A percentile compares a stretch with the other conserved stretches of the same genome.
Conservation (phyloP, 345 rosid species). For the Hibiscus tridactylites region DNA sequence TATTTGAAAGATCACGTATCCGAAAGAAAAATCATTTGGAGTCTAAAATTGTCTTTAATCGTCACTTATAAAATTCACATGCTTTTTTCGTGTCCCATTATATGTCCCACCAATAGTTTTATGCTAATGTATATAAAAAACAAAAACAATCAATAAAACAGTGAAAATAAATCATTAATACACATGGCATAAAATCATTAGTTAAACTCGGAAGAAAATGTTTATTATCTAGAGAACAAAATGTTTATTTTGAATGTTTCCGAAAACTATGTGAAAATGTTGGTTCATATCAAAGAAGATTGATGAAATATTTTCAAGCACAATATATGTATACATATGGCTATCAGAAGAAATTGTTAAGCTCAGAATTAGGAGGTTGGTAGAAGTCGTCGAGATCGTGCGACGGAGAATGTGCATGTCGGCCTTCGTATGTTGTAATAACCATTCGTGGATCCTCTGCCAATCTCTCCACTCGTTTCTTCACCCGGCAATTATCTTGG, state of each 20-base stretch:
- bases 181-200: too few species aligned
- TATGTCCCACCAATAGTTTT: too few species aligned
- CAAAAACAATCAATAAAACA: too few species aligned
- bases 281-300: not conserved
- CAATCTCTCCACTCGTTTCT: slow-evolving; percentile 94
- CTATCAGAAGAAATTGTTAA: slow-evolving; percentile 14
- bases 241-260: not conserved
- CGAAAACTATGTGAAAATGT: not conserved
- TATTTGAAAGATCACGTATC: too few species aligned
- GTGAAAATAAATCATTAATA: too few species aligned
- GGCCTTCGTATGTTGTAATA: slow-evolving; percentile 92
- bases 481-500: slow-evolving; percentile 82
- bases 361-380: not conserved
- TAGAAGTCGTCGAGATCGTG: slow-evolving; percentile 28
- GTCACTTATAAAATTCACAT: too few species aligned
- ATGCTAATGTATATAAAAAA: too few species aligned
- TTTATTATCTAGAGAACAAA: not conserved
- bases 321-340: not conserved
- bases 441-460: slow-evolving; percentile 99
- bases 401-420: slow-evolving; percentile 85
- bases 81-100: too few species aligned
- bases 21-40: too few species aligned
- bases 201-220: too few species aligned
- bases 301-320: not conserved
- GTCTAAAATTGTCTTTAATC: too few species aligned